These are phyloP conservation scores for Epithemia pelagica DNA, from an alignment of 108 stramenopile genomes.

Conservation along the genomic window DNA sequence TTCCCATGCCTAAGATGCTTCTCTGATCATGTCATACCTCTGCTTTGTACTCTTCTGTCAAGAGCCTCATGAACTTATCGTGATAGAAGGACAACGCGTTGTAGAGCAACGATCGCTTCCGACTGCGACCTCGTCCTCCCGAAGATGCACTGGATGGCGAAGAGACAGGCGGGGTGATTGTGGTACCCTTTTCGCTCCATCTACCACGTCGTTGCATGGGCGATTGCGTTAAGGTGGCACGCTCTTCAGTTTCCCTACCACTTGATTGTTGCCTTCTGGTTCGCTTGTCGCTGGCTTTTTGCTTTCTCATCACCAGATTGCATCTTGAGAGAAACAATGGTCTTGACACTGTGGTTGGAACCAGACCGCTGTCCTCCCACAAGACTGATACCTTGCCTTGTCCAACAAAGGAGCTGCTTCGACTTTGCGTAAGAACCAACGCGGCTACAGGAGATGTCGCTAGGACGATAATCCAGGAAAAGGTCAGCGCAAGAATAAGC, in stretches of 20 bases:
- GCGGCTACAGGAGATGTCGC: too few relatives aligned
- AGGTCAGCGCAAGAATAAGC: too few relatives aligned
- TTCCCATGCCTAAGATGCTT: too few relatives aligned
- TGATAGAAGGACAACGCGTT: constrained; percentile 67
- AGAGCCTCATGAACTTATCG: constrained; percentile 52
- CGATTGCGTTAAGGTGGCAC: constrained; percentile 36
- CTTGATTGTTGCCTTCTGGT: constrained; percentile 63
- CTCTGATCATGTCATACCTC: too few relatives aligned
- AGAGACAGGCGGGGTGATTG: background rate
- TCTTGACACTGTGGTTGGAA: too few relatives aligned
- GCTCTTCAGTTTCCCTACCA: constrained; percentile 17
- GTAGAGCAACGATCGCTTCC: constrained; percentile 68
- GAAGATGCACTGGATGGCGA: background rate
- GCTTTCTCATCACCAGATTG: constrained; percentile 57
- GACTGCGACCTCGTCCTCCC: constrained; percentile 61
- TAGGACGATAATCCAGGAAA: too few relatives aligned
- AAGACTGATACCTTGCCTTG: too few relatives aligned
- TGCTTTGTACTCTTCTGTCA: constrained; percentile 62
- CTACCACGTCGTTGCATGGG: constrained; percentile 44
- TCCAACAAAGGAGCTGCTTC: too few relatives aligned
- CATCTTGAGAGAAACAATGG: background rate
- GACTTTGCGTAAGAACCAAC: too few relatives aligned
- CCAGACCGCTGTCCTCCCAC: too few relatives aligned
- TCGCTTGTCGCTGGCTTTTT: constrained; percentile 78
- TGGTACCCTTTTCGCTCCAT: constrained; percentile 36